phyloP scores from a whole-genome alignment of 306 rosid genomes.

The Herpetospermum pedunculosum region DNA sequence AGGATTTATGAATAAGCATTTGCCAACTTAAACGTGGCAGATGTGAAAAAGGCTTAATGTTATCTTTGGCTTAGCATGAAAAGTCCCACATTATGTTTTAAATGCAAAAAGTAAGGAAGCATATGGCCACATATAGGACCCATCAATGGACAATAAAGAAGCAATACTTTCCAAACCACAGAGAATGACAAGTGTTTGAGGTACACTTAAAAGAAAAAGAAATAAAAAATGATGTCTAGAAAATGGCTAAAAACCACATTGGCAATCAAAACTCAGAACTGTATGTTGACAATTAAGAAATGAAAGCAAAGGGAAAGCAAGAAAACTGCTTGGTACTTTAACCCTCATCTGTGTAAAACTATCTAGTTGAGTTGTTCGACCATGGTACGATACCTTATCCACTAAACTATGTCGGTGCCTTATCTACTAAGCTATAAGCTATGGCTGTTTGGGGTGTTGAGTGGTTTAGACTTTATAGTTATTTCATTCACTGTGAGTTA shows the following conservation, averaged over 20 bases:
- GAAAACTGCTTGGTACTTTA: neutral
- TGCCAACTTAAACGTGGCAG: neutral
- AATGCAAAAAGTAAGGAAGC: neutral
- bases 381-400: too few species aligned
- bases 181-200: neutral
- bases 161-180: neutral
- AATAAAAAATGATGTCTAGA: neutral
- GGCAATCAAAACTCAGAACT: neutral
- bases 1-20: neutral
- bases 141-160: neutral
- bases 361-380: neutral
- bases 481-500: too few species aligned
- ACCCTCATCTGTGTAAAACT: neutral
- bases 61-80: neutral
- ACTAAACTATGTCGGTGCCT: too few species aligned
- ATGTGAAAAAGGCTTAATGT: neutral
- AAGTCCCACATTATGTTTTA: neutral
- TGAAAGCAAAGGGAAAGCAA: neutral
- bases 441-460: too few species aligned
- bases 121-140: conserved; percentile 5
- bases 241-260: neutral
- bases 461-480: too few species aligned
- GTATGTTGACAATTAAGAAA: neutral
- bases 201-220: neutral
- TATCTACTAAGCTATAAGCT: too few species aligned